A percentile compares a stretch with the other conserved stretches of the same genome.
Evolutionary conservation across 352 stramenopile genomes (phyloP).

Genomic region (Phytophthora pinifolia): DNA sequence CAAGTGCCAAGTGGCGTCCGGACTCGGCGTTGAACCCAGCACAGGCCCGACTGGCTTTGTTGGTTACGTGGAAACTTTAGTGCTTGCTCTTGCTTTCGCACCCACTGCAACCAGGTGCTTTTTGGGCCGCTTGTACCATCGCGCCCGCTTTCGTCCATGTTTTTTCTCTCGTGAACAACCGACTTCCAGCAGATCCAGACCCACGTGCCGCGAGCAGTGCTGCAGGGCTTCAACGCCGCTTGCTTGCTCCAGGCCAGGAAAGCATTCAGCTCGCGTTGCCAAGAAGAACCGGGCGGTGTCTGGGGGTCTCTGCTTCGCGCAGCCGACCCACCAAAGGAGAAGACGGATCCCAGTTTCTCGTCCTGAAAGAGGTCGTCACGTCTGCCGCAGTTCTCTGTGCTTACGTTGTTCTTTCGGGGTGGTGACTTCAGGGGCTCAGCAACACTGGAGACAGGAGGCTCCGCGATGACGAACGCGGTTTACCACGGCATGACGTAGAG

Average conservation of each 20-base stretch:
- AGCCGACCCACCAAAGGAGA: too few species aligned
- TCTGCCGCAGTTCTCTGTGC: too few species aligned
- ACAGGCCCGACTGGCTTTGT: conserved; percentile 16
- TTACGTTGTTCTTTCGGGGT: too few species aligned
- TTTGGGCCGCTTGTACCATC: background rate
- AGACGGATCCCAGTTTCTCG: too few species aligned
- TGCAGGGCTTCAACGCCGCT: background rate
- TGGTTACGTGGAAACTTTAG: conserved; percentile 25
- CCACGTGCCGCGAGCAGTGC: background rate
- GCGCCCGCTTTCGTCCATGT: conserved; percentile 7
- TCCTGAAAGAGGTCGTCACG: too few species aligned
- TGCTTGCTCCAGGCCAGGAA: background rate
- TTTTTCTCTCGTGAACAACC: conserved; percentile 13
- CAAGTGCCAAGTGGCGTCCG: conserved; percentile 20
- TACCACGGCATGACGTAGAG: too few species aligned
- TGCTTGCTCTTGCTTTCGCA: background rate
- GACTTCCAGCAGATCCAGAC: conserved; percentile 16
- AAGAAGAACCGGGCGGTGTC: too few species aligned
- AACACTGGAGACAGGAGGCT: too few species aligned
- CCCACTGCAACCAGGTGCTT: conserved; percentile 3
- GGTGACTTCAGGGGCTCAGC: too few species aligned
- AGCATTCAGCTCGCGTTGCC: too few species aligned
- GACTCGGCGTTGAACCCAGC: conserved; percentile 26
- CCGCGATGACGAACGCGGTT: too few species aligned
- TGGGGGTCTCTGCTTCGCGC: too few species aligned